phyloP scores from a whole-genome alignment of 1,139 yeast species.

The Ogataea hybrid region DNA sequence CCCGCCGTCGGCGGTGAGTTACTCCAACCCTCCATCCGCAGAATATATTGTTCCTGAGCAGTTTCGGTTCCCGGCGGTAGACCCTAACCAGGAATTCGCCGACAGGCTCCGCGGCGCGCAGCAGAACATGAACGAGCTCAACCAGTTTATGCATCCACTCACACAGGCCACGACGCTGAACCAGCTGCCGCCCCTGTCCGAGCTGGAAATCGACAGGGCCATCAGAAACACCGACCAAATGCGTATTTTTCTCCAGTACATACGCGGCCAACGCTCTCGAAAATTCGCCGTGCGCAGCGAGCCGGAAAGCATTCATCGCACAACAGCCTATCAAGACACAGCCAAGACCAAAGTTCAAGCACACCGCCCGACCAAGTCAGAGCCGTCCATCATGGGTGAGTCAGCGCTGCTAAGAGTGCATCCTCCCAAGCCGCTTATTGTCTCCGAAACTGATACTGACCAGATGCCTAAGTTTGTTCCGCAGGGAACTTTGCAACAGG shows the following conservation, averaged over 20 bases:
- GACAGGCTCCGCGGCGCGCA: constrained; percentile 1
- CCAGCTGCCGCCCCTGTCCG: neutral
- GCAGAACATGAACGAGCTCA: neutral
- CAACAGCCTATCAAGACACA: neutral
- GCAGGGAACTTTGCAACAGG: constrained; percentile 32
- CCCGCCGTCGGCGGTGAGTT: neutral
- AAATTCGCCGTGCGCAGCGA: neutral
- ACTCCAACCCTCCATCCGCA: neutral
- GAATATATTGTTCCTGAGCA: constrained; percentile 3
- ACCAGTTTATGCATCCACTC: neutral
- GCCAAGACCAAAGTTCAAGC: constrained; percentile 1
- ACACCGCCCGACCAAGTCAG: constrained; percentile 18
- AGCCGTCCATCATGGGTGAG: constrained; percentile 25
- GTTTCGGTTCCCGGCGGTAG: constrained; percentile 6
- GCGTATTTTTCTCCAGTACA: neutral
- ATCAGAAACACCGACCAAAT: constrained; percentile 1
- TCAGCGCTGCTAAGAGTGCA: constrained; percentile 29
- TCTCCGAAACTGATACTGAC: constrained; percentile 8
- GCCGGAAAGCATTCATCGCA: neutral
- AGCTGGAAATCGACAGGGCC: constrained; percentile 1
- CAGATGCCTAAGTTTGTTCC: constrained; percentile 21
- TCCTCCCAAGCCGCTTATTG: constrained; percentile 26
- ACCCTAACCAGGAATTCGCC: neutral
- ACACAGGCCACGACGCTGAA: neutral
- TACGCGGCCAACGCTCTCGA: neutral